Evolutionary conservation across 2,329 filamentous ascomycete species (phyloP).

Genomic region (Colletotrichum musae): DNA sequence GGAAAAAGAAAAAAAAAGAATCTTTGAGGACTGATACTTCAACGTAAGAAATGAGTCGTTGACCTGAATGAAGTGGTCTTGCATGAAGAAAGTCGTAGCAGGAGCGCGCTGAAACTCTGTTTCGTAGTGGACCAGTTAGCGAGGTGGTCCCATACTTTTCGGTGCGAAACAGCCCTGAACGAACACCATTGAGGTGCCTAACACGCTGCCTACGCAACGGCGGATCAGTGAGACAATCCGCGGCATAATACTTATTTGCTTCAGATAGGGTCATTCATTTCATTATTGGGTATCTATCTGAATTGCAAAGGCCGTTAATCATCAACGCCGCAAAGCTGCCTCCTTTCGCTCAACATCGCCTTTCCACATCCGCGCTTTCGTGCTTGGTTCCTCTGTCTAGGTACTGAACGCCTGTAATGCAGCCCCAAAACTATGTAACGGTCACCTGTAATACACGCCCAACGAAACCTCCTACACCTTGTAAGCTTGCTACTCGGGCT

Average conservation of each 20-base stretch:
- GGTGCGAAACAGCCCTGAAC: no score
- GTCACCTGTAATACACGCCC: neutral
- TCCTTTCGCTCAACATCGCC: slow-evolving; percentile 5
- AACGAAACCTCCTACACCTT: no score
- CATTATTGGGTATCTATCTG: slow-evolving; percentile 38
- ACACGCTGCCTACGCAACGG: no score
- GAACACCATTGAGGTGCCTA: neutral
- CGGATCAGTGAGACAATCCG: no score
- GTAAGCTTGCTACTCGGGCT: slow-evolving; percentile 6
- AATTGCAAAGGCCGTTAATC: slow-evolving; percentile 33
- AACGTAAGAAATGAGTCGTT: no score
- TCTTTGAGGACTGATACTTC: neutral
- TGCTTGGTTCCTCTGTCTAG: neutral
- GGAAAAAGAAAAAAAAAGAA: neutral
- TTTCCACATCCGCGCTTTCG: slow-evolving; percentile 4
- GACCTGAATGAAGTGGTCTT: no score
- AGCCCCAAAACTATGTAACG: neutral
- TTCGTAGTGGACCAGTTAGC: slow-evolving; percentile 6
- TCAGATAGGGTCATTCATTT: slow-evolving; percentile 10
- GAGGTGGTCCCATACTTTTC: no score
- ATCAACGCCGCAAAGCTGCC: slow-evolving; percentile 28
- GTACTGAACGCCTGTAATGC: slow-evolving; percentile 29
- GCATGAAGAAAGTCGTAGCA: no score
- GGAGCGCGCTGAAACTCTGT: neutral
- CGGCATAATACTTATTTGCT: no score